These are phyloP conservation scores for Hyphopichia wangnamkhiaoensis DNA, from an alignment of 1,139 yeast genomes.

Conservation along the genomic window DNA sequence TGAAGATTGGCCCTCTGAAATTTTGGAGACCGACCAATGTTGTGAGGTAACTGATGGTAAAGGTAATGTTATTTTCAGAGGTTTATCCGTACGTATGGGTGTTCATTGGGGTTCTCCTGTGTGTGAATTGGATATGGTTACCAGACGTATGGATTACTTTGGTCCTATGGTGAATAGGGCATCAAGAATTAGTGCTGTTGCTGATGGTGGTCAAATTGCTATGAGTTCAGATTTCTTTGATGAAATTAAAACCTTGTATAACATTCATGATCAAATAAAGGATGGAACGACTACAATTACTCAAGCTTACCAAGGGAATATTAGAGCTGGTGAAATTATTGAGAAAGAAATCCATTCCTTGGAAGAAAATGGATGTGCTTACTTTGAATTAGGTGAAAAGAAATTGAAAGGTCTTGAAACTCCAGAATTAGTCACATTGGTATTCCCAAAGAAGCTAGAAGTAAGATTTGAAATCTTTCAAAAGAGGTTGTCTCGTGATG, in stretches of 20 bases:
- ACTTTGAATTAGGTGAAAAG: slow-evolving; percentile 77
- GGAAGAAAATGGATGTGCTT: slow-evolving; percentile 69
- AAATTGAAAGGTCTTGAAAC: slow-evolving; percentile 93
- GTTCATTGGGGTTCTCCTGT: slow-evolving; percentile 98
- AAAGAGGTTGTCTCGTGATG: slow-evolving; percentile 24
- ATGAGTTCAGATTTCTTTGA: slow-evolving; percentile 78
- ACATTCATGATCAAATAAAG: slow-evolving; percentile 50
- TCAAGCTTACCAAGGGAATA: slow-evolving; percentile 66
- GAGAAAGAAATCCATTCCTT: slow-evolving; percentile 69
- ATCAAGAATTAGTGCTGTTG: slow-evolving; percentile 89
- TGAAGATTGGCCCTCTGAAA: slow-evolving; percentile 97
- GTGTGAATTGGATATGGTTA: slow-evolving; percentile 90
- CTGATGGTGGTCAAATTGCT: slow-evolving; percentile 98
- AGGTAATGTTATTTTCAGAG: slow-evolving; percentile 71
- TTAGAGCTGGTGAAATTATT: slow-evolving; percentile 60
- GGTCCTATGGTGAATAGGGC: slow-evolving; percentile 99
- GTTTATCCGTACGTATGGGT: slow-evolving; percentile 96
- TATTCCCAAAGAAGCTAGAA: slow-evolving; percentile 67
- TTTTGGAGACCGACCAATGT: slow-evolving; percentile 82
- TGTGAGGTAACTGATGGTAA: slow-evolving; percentile 73
- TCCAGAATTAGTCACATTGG: slow-evolving; percentile 81
- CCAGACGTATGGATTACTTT: slow-evolving; percentile 96
- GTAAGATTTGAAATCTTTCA: slow-evolving; percentile 54
- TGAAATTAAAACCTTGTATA: slow-evolving; percentile 63
- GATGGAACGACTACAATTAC: slow-evolving; percentile 38